Evolutionary conservation across 495 filamentous ascomycete genomes (phyloP).

Genomic region (Recurvomyces mirabilis): DNA sequence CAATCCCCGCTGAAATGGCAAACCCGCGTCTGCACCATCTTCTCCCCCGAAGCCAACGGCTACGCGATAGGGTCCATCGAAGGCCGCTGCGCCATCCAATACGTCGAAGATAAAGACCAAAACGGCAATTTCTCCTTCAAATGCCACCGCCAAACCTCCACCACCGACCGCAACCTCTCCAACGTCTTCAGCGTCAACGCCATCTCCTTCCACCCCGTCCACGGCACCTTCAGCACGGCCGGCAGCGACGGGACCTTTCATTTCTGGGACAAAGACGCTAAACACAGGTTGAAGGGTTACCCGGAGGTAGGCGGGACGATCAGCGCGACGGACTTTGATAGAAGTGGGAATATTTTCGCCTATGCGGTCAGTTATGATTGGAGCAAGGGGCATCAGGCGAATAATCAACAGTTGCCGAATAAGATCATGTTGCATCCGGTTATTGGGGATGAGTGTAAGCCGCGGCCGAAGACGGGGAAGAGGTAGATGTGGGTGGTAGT

Average conservation of each 20-base stretch:
- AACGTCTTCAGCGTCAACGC: constrained; percentile 86
- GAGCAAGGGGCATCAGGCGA: constrained; percentile 74
- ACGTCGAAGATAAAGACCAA: constrained; percentile 76
- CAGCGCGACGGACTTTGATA: constrained; percentile 65
- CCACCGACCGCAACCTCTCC: constrained; percentile 50
- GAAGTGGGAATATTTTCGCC: constrained; percentile 68
- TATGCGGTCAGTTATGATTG: constrained; percentile 92
- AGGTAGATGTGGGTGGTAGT: too few relatives aligned
- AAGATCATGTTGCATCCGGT: constrained; percentile 85
- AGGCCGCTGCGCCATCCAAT: constrained; percentile 80
- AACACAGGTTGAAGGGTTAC: constrained; percentile 77
- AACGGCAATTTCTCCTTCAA: constrained; percentile 84
- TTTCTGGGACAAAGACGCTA: constrained; percentile 72
- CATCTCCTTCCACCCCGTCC: constrained; percentile 77
- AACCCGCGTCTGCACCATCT: constrained; percentile 74
- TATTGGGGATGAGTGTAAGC: constrained; percentile 67
- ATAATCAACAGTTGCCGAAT: constrained; percentile 56
- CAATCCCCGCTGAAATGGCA: constrained; percentile 82
- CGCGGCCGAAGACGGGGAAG: constrained; percentile 59
- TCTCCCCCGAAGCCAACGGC: constrained; percentile 60
- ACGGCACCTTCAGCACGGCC: constrained; percentile 83
- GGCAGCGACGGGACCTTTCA: constrained; percentile 83
- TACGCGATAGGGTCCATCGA: constrained; percentile 85
- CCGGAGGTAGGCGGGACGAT: constrained; percentile 75
- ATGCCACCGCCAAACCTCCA: constrained; percentile 70